A percentile compares a stretch with the other conserved stretches of the same genome.
Conservation (phyloP, 1,284 basidiomycete species). For the Cryptococcus sp. region DNA sequence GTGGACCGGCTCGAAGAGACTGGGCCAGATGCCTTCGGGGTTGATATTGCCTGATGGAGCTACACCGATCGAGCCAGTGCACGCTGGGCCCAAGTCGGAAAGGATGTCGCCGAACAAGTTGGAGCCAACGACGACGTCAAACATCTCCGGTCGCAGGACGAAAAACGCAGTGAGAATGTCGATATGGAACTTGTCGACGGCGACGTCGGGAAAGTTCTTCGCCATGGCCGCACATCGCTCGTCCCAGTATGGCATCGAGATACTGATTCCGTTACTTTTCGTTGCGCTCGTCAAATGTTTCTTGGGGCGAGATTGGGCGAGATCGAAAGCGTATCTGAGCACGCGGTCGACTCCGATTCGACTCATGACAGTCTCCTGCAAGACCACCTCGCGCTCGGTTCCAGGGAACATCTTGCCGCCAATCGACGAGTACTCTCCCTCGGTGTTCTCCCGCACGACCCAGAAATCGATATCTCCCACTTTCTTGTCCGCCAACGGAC, state of each 20-base stretch:
- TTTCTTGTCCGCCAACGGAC: slow-evolving; percentile 51
- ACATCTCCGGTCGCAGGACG: slow-evolving; percentile 58
- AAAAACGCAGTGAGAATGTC: slow-evolving; percentile 59
- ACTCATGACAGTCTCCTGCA: slow-evolving; percentile 58
- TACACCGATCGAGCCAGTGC: slow-evolving; percentile 63
- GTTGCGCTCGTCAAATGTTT: slow-evolving; percentile 62
- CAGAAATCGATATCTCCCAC: slow-evolving; percentile 58
- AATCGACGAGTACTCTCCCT: slow-evolving; percentile 62
- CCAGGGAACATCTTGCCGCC: slow-evolving; percentile 56
- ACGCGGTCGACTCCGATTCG: slow-evolving; percentile 60
- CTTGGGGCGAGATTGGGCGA: slow-evolving; percentile 57
- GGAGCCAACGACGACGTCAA: slow-evolving; percentile 62
- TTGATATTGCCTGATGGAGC: slow-evolving; percentile 63
- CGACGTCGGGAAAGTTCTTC: slow-evolving; percentile 59
- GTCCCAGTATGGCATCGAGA: slow-evolving; percentile 41
- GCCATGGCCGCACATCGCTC: slow-evolving; percentile 56
- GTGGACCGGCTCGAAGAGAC: slow-evolving; percentile 66
- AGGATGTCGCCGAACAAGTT: slow-evolving; percentile 62
- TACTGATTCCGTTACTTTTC: slow-evolving; percentile 55
- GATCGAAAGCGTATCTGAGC: slow-evolving; percentile 61
- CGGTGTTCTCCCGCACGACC: slow-evolving; percentile 61
- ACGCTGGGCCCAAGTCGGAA: slow-evolving; percentile 67
- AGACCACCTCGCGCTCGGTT: slow-evolving; percentile 32
- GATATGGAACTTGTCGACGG: slow-evolving; percentile 61
- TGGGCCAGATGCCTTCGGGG: slow-evolving; percentile 57